A percentile compares a stretch with the other conserved stretches of the same genome.
Conservation (phyloP, 2,329 filamentous ascomycete species). For the Xylariaceae sp. region DNA sequence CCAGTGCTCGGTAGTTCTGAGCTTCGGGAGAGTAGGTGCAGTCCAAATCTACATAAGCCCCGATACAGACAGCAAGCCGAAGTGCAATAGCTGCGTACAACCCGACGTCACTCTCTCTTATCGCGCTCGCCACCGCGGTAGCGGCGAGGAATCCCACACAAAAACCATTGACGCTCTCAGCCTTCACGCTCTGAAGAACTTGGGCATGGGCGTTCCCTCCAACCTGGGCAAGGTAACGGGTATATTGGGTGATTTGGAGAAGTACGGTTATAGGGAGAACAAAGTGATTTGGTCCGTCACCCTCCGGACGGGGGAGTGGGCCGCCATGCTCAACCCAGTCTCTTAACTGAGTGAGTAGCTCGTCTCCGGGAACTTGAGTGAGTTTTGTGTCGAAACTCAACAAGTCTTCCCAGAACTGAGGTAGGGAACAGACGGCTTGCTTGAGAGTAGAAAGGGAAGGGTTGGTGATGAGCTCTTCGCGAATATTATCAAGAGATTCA, state of each 20-base stretch:
- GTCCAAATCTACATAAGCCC: neutral
- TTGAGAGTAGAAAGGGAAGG: neutral
- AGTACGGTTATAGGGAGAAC: neutral
- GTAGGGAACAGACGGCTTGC: neutral
- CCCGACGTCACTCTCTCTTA: neutral
- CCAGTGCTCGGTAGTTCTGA: neutral
- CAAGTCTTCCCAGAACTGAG: neutral
- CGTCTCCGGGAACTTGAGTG: neutral
- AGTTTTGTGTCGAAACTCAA: neutral
- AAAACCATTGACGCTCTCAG: neutral
- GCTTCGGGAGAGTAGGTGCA: neutral
- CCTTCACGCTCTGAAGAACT: neutral
- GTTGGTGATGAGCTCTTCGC: neutral
- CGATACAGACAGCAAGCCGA: neutral
- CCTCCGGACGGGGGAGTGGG: neutral
- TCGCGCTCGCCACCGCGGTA: neutral
- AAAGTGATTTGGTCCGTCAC: neutral
- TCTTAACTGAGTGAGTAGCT: neutral
- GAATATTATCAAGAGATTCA: neutral
- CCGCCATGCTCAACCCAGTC: neutral
- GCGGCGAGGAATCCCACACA: neutral
- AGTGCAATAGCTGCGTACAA: neutral
- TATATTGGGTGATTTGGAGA: neutral
- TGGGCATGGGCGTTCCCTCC: neutral
- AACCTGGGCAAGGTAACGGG: neutral